Evolutionary conservation across 805 yeast genomes (phyloP).

Genomic region (Yarrowia porcina): DNA sequence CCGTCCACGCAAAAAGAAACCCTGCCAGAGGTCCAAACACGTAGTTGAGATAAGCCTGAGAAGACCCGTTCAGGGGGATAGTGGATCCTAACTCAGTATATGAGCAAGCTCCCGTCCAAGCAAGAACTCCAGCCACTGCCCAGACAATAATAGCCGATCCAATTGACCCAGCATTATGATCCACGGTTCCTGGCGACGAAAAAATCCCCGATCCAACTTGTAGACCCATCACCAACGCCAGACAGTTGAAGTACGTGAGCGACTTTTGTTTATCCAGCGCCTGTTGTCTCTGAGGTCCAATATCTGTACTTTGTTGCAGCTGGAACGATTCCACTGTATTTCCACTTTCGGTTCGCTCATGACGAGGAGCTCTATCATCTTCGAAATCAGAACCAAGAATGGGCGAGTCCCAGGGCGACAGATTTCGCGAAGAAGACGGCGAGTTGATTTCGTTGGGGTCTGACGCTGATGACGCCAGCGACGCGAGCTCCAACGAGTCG

Average conservation of each 20-base stretch:
- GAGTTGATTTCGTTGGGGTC: slow-evolving; percentile 25
- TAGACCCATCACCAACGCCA: slow-evolving; percentile 43
- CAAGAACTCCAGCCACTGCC: slow-evolving; percentile 42
- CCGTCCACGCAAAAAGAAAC: slow-evolving; percentile 42
- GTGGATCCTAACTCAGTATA: slow-evolving; percentile 44
- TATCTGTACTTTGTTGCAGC: slow-evolving; percentile 31
- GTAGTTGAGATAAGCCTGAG: slow-evolving; percentile 42
- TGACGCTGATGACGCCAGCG: slow-evolving; percentile 36
- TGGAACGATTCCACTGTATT: slow-evolving; percentile 32
- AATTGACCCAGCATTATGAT: slow-evolving; percentile 40
- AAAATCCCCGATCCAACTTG: slow-evolving; percentile 47
- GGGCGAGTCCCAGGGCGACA: slow-evolving; percentile 33
- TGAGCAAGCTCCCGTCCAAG: slow-evolving; percentile 46
- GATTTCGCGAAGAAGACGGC: slow-evolving; percentile 29
- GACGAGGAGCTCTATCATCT: slow-evolving; percentile 27
- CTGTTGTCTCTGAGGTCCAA: slow-evolving; percentile 19
- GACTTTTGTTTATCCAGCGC: slow-evolving; percentile 36
- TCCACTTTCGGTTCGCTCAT: slow-evolving; percentile 25
- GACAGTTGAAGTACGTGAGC: slow-evolving; percentile 38
- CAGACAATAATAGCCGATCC: slow-evolving; percentile 41
- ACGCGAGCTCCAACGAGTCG: slow-evolving; percentile 38
- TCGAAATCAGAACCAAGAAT: slow-evolving; percentile 25
- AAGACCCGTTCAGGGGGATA: slow-evolving; percentile 43
- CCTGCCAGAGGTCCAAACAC: slow-evolving; percentile 41
- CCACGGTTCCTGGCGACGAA: slow-evolving; percentile 43